Conservation (phyloP, 176 grass and related monocot genomes). For the Lolium multiflorum region DNA sequence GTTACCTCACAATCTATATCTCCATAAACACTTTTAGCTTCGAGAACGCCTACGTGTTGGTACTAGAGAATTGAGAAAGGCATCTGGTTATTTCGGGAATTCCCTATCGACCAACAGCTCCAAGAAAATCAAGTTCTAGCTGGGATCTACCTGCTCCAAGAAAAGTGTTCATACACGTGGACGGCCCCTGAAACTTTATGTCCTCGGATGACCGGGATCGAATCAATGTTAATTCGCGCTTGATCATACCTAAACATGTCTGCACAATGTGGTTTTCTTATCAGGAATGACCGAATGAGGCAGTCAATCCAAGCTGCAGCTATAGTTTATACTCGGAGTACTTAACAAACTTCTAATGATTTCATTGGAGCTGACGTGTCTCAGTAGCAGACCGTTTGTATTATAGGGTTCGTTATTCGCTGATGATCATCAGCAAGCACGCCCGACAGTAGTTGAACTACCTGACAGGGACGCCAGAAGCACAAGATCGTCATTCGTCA, state of each 20-base stretch:
- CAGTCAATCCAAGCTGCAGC: background rate
- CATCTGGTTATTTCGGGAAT: background rate
- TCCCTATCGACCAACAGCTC: slow-evolving; percentile 17
- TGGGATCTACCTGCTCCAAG: background rate
- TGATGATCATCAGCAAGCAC: slow-evolving; percentile 31
- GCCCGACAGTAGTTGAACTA: slow-evolving; percentile 40
- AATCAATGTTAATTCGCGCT: background rate
- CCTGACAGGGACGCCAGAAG: slow-evolving; percentile 32
- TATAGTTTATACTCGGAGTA: background rate
- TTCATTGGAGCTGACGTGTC: slow-evolving; percentile 26
- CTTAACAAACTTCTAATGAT: background rate
- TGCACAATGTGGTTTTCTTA: background rate
- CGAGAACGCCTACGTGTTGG: slow-evolving; percentile 16
- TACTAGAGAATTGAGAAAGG: background rate
- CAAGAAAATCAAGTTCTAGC: background rate
- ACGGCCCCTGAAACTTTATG: background rate
- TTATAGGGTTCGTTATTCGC: background rate
- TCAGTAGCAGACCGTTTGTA: background rate
- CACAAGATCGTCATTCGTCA: too few relatives aligned
- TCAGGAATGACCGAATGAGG: background rate
- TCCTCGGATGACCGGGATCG: background rate
- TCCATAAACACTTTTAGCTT: background rate
- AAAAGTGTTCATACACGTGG: slow-evolving; percentile 21
- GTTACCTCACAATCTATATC: background rate
- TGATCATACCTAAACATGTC: background rate